Conservation (phyloP, 805 yeast species). For the Candida vaughaniae region DNA sequence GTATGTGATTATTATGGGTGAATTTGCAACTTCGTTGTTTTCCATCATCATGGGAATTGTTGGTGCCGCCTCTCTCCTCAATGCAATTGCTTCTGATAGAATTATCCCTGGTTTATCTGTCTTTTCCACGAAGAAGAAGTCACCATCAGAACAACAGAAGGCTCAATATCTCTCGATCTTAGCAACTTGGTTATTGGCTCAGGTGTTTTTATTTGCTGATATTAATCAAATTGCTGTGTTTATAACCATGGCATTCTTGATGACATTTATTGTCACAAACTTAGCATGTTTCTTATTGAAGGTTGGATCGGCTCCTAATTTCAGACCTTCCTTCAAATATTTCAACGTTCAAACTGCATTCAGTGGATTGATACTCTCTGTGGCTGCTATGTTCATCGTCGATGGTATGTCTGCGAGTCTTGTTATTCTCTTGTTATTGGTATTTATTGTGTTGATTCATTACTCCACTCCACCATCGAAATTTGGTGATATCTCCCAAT, state of each 20-base stretch:
- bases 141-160: conserved; percentile 40
- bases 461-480: conserved; percentile 91
- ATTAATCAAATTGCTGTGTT: conserved; percentile 92
- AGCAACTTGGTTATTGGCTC: conserved; percentile 80
- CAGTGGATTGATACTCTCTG: conserved; percentile 66
- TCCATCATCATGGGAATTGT: conserved; percentile 94
- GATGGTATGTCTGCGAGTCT: conserved; percentile 87
- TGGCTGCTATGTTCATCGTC: conserved; percentile 88
- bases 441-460: conserved; percentile 77
- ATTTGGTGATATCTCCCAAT: conserved; percentile 98
- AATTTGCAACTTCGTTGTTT: conserved; percentile 84
- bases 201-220: conserved; percentile 81
- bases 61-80: conserved; percentile 89
- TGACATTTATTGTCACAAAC: conserved; percentile 94
- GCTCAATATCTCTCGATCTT: conserved; percentile 69
- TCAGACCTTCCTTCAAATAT: conserved; percentile 90
- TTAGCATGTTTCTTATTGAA: conserved; percentile 87
- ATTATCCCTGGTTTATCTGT: conserved; percentile 75
- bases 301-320: conserved; percentile 95
- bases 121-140: conserved; percentile 44
- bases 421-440: conserved; percentile 62
- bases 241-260: conserved; percentile 94
- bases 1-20: conserved; percentile 77
- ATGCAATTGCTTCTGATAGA: conserved; percentile 86
- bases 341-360: conserved; percentile 83